A percentile compares a stretch with the other conserved stretches of the same genome.
Conservation (phyloP, 805 yeast species). For the Spathaspora sp. region DNA sequence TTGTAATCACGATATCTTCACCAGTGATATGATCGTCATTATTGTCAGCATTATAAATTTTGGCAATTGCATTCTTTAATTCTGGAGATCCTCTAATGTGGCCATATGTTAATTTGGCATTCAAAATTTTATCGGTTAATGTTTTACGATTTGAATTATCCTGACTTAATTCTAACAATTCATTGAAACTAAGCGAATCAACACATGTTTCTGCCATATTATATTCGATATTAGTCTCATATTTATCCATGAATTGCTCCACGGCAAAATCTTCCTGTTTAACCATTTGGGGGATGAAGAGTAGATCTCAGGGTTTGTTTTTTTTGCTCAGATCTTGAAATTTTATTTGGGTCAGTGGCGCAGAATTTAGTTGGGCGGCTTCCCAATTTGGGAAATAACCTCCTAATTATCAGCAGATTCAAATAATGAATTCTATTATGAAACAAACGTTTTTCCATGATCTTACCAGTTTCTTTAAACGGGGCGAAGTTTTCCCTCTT, state of each 20-base stretch:
- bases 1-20: conserved; percentile 44
- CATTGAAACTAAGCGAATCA: conserved; percentile 38
- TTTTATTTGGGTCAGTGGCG: neutral
- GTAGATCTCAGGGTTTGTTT: neutral
- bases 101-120: conserved; percentile 40
- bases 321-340: too few species aligned
- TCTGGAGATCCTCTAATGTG: conserved; percentile 43
- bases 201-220: conserved; percentile 55
- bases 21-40: conserved; percentile 7
- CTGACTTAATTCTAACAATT: conserved; percentile 25
- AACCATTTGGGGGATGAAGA: conserved; percentile 27
- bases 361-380: neutral
- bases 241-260: conserved; percentile 53
- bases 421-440: neutral
- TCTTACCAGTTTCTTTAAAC: too few species aligned
- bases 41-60: conserved; percentile 26
- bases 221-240: conserved; percentile 36
- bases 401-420: neutral
- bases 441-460: neutral
- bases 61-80: conserved; percentile 32
- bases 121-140: conserved; percentile 14
- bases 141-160: conserved; percentile 1
- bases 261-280: conserved; percentile 43
- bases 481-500: too few species aligned
- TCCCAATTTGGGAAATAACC: neutral